A percentile compares a stretch with the other conserved stretches of the same genome.
These are phyloP conservation scores for Ceratobasidium sp. DNA, from an alignment of 1,284 basidiomycete genomes.

Conservation along the genomic window DNA sequence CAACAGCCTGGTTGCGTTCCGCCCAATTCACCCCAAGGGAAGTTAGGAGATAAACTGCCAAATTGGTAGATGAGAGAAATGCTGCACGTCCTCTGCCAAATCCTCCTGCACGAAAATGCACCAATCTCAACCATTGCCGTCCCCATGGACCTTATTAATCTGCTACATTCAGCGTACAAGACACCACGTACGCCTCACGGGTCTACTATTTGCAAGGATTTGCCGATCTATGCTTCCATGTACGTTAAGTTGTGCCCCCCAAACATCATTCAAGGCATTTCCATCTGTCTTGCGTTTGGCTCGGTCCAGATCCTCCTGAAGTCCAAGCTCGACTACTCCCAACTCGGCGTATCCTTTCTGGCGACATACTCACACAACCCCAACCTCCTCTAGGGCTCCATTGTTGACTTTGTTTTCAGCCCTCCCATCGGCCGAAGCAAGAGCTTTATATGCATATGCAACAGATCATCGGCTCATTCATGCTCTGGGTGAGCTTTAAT, in stretches of 20 bases:
- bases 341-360: conserved; percentile 94
- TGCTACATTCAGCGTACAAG: conserved; percentile 12
- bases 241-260: conserved; percentile 41
- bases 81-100: conserved; percentile 14
- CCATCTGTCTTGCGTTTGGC: conserved; percentile 79
- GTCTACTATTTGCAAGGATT: conserved; percentile 79
- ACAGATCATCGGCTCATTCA: conserved; percentile 85
- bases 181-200: conserved; percentile 1
- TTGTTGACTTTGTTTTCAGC: conserved; percentile 93
- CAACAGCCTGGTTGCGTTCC: conserved; percentile 20
- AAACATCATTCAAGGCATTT: conserved; percentile 96
- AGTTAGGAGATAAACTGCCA: background rate
- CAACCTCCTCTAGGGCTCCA: conserved; percentile 97
- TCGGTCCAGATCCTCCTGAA: conserved; percentile 95
- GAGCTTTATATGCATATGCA: conserved; percentile 99
- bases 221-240: conserved; percentile 8
- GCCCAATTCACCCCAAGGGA: background rate
- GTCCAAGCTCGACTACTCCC: conserved; percentile 95
- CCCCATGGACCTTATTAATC: conserved; percentile 29
- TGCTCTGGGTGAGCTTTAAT: conserved; percentile 88
- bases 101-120: conserved; percentile 38
- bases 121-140: conserved; percentile 31
- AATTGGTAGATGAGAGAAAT: background rate
- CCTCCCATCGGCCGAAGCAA: conserved; percentile 89
- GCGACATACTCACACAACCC: conserved; percentile 96